A percentile compares a stretch with the other conserved stretches of the same genome.
These are phyloP conservation scores for Daldinia grandis DNA, from an alignment of 495 filamentous ascomycete genomes.

Conservation along the genomic window DNA sequence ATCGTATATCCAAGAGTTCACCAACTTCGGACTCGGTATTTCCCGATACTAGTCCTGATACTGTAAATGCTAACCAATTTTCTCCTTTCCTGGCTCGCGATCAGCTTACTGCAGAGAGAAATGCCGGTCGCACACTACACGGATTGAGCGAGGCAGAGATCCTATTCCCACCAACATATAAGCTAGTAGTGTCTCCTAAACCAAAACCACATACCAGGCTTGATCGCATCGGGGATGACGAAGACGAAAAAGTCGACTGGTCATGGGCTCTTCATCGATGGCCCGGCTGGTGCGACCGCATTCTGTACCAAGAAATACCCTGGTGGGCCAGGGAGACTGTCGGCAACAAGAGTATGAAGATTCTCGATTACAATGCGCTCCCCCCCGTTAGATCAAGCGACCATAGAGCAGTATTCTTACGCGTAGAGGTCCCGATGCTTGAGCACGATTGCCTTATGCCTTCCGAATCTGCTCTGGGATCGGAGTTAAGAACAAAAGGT, in stretches of 20 bases:
- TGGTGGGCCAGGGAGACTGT: constrained; percentile 47
- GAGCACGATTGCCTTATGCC: constrained; percentile 42
- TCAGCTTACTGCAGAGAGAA: constrained; percentile 76
- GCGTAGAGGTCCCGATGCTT: constrained; percentile 65
- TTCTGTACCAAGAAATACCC: constrained; percentile 77
- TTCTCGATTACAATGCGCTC: constrained; percentile 73
- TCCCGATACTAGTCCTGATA: constrained; percentile 61
- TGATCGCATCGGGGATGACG: constrained; percentile 38
- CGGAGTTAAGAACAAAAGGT: constrained; percentile 7
- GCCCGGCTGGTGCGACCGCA: constrained; percentile 94
- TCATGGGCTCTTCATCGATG: constrained; percentile 80
- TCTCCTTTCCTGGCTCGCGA: constrained; percentile 71
- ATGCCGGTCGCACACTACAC: constrained; percentile 72
- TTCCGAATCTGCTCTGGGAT: constrained; percentile 23
- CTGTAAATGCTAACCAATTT: constrained; percentile 56
- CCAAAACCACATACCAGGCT: constrained; percentile 51
- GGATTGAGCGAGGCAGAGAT: constrained; percentile 78
- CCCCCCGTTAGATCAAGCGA: constrained; percentile 81
- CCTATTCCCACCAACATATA: constrained; percentile 91
- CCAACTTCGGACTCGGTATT: constrained; percentile 66
- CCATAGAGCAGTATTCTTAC: constrained; percentile 81
- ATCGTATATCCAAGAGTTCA: constrained; percentile 73
- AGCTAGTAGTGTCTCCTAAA: constrained; percentile 62
- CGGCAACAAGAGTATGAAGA: constrained; percentile 50
- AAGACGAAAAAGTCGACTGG: constrained; percentile 63